Base-by-base conservation (phyloP, 345 rosid species). In the Adansonia digitata region DNA sequence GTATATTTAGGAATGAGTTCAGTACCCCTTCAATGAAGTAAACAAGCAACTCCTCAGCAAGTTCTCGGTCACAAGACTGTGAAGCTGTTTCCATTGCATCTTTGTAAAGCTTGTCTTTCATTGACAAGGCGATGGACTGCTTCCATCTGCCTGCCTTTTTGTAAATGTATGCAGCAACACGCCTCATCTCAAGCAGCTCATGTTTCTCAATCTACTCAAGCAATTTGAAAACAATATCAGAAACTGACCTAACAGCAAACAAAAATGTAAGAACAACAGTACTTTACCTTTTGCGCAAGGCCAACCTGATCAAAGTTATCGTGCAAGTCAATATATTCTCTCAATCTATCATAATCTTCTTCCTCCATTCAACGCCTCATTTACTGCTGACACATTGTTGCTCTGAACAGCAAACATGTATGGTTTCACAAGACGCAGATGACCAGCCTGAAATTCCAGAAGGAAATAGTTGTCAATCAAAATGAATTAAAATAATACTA, bases 11-110 rank as follows among this genome's bases (percentile, higher is more conserved):
- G 56, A 61, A 74, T 2, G 5, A 7, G 11, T 29, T 31, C 11
- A 26, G 2, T 74, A 91, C 98, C 97, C 91, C 87, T 79, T 94
- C 95, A 31, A 91, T 92, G 92, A 94, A 94, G 87, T 92, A 94
- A 72, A 88, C 89, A 42, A 92, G 92, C 71, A 94, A 84, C 84
- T 94, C 97, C 81, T 94, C 98, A 0, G 98, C 97, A 77, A 92
- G 93, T 81, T 94, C 97, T 55, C 90, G 93, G 46, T 94, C 98
- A 65, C 98, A 97, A 31, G 97, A 92, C 80, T 94, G 98, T 5
- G 98, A 94, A 60, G 95, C 97, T 75, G 98, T 92, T 86, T 92
- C 97, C 97, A 94, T 94, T 59, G 97, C 97, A 86, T 94, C 98
- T 76, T 86, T 94, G 86, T 90, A 94, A 68, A 85, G 87, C 71